Percentiles rank a stretch among this genome's conserved stretches.
Evolutionary conservation across 441 rosid species (phyloP).

Genomic region (Populus tomentosa): DNA sequence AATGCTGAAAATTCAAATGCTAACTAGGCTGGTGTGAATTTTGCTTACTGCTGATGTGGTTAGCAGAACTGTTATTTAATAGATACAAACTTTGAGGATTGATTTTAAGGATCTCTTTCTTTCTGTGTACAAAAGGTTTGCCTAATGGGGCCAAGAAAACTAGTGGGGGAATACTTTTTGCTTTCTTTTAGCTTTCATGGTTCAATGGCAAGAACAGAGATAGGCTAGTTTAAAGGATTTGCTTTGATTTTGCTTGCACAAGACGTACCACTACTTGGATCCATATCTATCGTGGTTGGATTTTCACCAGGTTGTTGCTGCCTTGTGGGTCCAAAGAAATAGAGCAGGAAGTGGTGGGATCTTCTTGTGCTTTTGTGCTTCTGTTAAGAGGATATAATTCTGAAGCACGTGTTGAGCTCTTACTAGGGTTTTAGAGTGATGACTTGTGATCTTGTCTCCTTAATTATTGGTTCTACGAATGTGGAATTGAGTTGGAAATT

Average conservation of each 20-base stretch:
- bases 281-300: constrained; percentile 20
- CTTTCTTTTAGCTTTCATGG: background rate
- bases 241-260: constrained; percentile 2
- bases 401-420: too few species aligned
- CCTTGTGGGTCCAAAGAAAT: constrained; percentile 1
- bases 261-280: constrained; percentile 14
- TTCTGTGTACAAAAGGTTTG: background rate
- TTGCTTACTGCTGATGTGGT: background rate
- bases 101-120: background rate
- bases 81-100: background rate
- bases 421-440: background rate
- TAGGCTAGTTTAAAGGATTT: constrained; percentile 8
- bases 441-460: background rate
- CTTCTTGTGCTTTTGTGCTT: background rate
- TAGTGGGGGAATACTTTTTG: constrained; percentile 2
- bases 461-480: background rate
- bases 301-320: constrained; percentile 9
- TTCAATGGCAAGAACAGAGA: background rate
- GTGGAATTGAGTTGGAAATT: background rate
- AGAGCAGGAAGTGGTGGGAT: background rate
- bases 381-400: background rate
- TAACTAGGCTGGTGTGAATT: background rate
- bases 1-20: background rate
- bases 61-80: background rate
- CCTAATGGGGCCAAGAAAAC: background rate